Evolutionary conservation across 1,139 yeast species (phyloP).

Genomic region (Blastobotrys raffinosifermentans): DNA sequence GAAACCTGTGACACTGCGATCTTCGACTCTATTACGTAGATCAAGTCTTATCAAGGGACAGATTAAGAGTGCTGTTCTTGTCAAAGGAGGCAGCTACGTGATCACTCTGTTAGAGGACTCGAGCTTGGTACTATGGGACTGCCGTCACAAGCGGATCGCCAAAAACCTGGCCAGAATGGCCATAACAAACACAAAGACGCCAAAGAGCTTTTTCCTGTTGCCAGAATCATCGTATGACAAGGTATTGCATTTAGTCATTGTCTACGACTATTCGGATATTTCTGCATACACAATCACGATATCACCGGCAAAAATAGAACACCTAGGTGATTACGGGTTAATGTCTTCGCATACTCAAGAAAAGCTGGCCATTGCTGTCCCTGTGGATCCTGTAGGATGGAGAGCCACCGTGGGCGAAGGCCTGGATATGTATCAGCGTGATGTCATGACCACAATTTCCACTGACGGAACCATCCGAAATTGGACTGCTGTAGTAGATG

Average conservation of each 20-base stretch:
- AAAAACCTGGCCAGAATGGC: slow-evolving; percentile 17
- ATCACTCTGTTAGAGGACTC: slow-evolving; percentile 38
- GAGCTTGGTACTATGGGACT: slow-evolving; percentile 59
- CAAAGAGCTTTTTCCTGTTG: slow-evolving; percentile 41
- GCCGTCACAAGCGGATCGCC: slow-evolving; percentile 31
- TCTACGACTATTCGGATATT: slow-evolving; percentile 25
- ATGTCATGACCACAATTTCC: slow-evolving; percentile 55
- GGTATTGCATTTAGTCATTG: slow-evolving; percentile 42
- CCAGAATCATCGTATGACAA: slow-evolving; percentile 39
- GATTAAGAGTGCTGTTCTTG: slow-evolving; percentile 45
- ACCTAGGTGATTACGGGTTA: no score
- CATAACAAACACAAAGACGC: slow-evolving; percentile 15
- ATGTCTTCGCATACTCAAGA: slow-evolving; percentile 24
- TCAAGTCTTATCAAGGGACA: slow-evolving; percentile 32
- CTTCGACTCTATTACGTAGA: slow-evolving; percentile 22
- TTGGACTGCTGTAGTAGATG: slow-evolving; percentile 39
- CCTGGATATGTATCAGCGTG: slow-evolving; percentile 38
- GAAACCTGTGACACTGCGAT: slow-evolving; percentile 22
- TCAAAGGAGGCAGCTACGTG: slow-evolving; percentile 49
- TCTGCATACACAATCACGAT: background rate
- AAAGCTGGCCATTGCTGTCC: slow-evolving; percentile 44
- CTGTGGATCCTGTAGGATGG: slow-evolving; percentile 67
- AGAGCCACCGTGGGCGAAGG: slow-evolving; percentile 28
- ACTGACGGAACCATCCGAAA: slow-evolving; percentile 49
- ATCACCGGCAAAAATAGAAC: slow-evolving; percentile 10